Evolutionary conservation across 2,329 filamentous ascomycete genomes (phyloP).

Genomic region (Cordyceps cateniannulata): DNA sequence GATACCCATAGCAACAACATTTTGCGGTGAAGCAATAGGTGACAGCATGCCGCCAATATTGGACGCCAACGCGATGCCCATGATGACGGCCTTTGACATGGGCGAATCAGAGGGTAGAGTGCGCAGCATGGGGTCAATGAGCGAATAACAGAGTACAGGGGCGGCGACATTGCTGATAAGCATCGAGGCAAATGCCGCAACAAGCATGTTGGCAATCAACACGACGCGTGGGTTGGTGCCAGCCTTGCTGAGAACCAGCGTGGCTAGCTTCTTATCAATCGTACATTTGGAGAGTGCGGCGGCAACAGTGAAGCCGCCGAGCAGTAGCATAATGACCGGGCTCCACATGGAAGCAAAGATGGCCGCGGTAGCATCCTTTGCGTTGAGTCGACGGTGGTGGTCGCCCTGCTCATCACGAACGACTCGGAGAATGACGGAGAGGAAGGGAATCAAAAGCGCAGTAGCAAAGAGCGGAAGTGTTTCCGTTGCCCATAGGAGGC

Average conservation of each 20-base stretch:
- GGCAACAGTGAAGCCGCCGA: constrained; percentile 93
- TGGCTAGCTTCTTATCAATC: constrained; percentile 95
- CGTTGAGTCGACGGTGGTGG: constrained; percentile 63
- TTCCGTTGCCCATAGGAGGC: constrained; percentile 93
- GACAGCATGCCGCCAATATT: constrained; percentile 96
- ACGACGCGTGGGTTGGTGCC: constrained; percentile 86
- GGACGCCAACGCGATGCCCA: constrained; percentile 89
- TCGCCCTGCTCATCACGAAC: constrained; percentile 63
- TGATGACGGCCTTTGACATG: constrained; percentile 91
- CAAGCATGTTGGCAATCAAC: constrained; percentile 96
- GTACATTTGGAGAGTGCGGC: constrained; percentile 95
- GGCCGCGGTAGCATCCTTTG: constrained; percentile 73
- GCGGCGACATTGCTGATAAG: constrained; percentile 98
- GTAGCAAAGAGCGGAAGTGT: constrained; percentile 97
- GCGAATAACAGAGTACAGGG: constrained; percentile 93
- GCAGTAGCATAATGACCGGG: constrained; percentile 94
- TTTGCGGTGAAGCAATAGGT: constrained; percentile 94
- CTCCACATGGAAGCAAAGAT: constrained; percentile 98
- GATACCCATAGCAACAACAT: constrained; percentile 92
- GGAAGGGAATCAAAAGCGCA: constrained; percentile 85
- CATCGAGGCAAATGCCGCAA: constrained; percentile 96
- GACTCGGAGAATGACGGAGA: constrained; percentile 80
- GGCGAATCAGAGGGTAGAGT: constrained; percentile 84
- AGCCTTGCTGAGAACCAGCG: constrained; percentile 91
- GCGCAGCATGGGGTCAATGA: constrained; percentile 94